Evolutionary conservation across 2,329 filamentous ascomycete species (phyloP).

Genomic region (Chaetomiaceae sp.): DNA sequence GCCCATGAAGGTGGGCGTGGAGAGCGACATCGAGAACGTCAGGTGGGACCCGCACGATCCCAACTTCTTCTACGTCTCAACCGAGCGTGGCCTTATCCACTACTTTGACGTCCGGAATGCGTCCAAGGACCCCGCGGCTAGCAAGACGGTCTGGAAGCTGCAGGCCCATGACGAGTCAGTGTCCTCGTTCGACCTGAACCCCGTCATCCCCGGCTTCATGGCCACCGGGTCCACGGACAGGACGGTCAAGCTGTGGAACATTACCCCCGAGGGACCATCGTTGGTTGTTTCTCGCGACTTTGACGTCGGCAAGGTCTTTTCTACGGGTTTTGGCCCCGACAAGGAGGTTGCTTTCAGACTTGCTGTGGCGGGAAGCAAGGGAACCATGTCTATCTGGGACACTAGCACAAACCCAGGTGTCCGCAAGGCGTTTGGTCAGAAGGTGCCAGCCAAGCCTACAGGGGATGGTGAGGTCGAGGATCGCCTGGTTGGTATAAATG

Average conservation of each 20-base stretch:
- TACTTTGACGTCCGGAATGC: conserved; percentile 82
- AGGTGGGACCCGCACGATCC: conserved; percentile 89
- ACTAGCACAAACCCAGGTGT: conserved; percentile 89
- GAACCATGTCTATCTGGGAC: conserved; percentile 90
- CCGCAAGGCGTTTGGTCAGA: conserved; percentile 74
- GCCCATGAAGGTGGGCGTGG: conserved; percentile 82
- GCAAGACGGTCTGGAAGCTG: conserved; percentile 87
- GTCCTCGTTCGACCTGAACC: conserved; percentile 89
- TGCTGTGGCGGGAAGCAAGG: conserved; percentile 91
- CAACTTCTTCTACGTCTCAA: conserved; percentile 94
- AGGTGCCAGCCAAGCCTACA: conserved; percentile 55
- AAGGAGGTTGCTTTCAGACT: conserved; percentile 85
- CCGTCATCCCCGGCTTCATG: conserved; percentile 83
- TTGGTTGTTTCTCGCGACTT: conserved; percentile 90
- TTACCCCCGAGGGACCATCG: conserved; percentile 71
- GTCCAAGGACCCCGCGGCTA: conserved; percentile 65
- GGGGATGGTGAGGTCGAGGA: conserved; percentile 67
- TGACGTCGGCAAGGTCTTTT: conserved; percentile 93
- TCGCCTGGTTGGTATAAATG: conserved; percentile 68
- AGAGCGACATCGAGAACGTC: conserved; percentile 90
- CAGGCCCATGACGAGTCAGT: conserved; percentile 93
- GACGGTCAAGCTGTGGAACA: conserved; percentile 95
- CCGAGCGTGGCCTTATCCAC: conserved; percentile 86
- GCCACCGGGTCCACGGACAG: conserved; percentile 92
- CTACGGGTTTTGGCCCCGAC: conserved; percentile 84